Evolutionary conservation across 2,329 filamentous ascomycete genomes (phyloP).

Genomic region (Diaporthe amygdali): DNA sequence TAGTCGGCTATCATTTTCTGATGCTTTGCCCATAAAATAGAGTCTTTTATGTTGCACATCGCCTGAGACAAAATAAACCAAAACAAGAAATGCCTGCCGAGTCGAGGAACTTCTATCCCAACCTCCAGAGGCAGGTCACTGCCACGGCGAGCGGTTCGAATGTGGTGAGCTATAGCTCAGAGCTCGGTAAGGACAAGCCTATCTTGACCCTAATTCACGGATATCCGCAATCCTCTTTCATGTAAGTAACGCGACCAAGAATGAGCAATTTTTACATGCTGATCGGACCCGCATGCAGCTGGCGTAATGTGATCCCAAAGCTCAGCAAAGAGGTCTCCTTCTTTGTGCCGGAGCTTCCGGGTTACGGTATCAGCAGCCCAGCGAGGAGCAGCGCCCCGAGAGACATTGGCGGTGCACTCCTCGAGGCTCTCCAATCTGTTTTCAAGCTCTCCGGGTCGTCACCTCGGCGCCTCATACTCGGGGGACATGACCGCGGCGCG

Average conservation of each 20-base stretch:
- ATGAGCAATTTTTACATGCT: neutral
- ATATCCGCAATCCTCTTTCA: constrained; percentile 46
- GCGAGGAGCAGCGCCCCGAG: constrained; percentile 42
- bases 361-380: constrained; percentile 48
- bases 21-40: neutral
- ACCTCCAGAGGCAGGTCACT: constrained; percentile 27
- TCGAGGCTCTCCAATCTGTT: constrained; percentile 41
- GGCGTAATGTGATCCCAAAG: constrained; percentile 38
- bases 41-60: neutral
- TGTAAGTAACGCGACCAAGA: constrained; percentile 18
- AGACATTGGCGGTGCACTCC: constrained; percentile 45
- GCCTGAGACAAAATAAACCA: neutral
- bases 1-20: neutral
- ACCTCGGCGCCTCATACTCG: constrained; percentile 45
- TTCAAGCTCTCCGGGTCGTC: constrained; percentile 32
- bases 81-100: constrained; percentile 16
- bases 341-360: constrained; percentile 52
- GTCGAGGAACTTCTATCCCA: constrained; percentile 28
- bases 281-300: constrained; percentile 20
- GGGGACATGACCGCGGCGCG: constrained; percentile 55
- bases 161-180: constrained; percentile 30
- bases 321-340: constrained; percentile 45
- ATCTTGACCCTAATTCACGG: constrained; percentile 50
- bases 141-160: constrained; percentile 29
- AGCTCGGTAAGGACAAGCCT: constrained; percentile 29